phyloP scores from a whole-genome alignment of 1,139 yeast species.

The Lodderomyces oxycetoniae region DNA sequence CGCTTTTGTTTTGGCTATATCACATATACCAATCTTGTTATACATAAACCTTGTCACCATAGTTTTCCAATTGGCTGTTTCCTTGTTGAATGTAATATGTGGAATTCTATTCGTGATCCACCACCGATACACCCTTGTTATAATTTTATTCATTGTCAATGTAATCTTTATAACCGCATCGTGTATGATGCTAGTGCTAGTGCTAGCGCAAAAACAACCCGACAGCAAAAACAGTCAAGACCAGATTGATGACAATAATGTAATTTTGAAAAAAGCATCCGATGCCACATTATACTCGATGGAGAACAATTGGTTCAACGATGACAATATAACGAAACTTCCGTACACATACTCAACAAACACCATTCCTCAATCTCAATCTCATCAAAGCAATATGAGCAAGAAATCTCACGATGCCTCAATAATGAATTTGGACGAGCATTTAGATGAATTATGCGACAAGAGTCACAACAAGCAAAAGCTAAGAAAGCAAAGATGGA shows the following conservation, averaged over 20 bases:
- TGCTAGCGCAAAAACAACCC: slow-evolving; percentile 1
- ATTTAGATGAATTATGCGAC: not conserved
- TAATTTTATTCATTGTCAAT: slow-evolving; percentile 15
- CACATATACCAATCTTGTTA: slow-evolving; percentile 5
- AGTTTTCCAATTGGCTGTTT: slow-evolving; percentile 11
- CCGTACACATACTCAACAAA: slow-evolving; percentile 4
- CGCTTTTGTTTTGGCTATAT: slow-evolving; percentile 8
- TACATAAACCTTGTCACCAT: slow-evolving; percentile 5
- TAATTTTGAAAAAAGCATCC: slow-evolving; percentile 8
- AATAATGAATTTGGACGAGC: slow-evolving; percentile 9
- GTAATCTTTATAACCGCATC: slow-evolving; percentile 13
- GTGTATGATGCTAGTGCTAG: slow-evolving; percentile 6
- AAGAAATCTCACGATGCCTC: slow-evolving; percentile 5
- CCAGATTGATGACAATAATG: not conserved
- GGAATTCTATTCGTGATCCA: slow-evolving; percentile 16
- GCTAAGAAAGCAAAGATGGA: slow-evolving; percentile 23
- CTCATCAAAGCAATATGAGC: slow-evolving; percentile 1
- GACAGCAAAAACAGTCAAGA: not conserved
- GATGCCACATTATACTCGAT: slow-evolving; percentile 11
- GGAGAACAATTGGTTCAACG: slow-evolving; percentile 9
- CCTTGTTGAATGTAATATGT: slow-evolving; percentile 16
- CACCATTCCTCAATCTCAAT: slow-evolving; percentile 6
- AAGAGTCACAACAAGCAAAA: slow-evolving; percentile 3
- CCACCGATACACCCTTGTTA: slow-evolving; percentile 1
- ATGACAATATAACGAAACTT: not conserved